phyloP scores from a whole-genome alignment of 139 green algal species.

The Volvox africanus region DNA sequence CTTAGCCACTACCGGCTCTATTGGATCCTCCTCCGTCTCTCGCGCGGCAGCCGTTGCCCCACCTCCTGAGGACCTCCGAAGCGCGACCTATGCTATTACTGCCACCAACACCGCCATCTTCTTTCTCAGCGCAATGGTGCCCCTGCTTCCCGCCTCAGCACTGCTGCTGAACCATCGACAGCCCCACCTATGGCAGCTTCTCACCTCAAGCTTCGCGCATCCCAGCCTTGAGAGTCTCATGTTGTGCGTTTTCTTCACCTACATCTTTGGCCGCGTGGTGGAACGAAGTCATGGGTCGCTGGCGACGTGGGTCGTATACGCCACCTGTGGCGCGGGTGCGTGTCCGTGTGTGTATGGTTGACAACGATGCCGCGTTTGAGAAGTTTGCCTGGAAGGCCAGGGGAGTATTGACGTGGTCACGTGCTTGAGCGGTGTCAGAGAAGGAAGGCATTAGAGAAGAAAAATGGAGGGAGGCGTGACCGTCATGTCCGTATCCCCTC shows the following conservation, averaged over 20 bases:
- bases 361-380: too few species aligned
- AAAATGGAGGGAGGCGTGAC: too few species aligned
- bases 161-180: slow-evolving; percentile 38
- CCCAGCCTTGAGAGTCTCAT: slow-evolving; percentile 32
- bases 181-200: slow-evolving; percentile 38
- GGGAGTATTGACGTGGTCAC: too few species aligned
- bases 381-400: too few species aligned
- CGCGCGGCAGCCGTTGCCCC: background rate
- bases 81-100: slow-evolving; percentile 35
- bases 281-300: slow-evolving; percentile 43
- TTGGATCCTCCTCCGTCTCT: background rate
- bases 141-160: slow-evolving; percentile 22
- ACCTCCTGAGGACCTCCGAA: slow-evolving; percentile 29
- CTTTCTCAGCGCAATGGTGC: slow-evolving; percentile 24
- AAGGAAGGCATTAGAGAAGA: too few species aligned
- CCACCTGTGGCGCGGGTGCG: slow-evolving; percentile 38
- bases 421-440: too few species aligned
- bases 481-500: too few species aligned
- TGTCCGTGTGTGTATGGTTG: slow-evolving; percentile 1
- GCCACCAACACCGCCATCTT: slow-evolving; percentile 2
- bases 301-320: slow-evolving; percentile 44
- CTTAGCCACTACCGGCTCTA: background rate
- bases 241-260: slow-evolving; percentile 52
- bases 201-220: slow-evolving; percentile 47
- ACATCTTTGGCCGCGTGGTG: slow-evolving; percentile 50